Conservation (phyloP, 164 flowering plant species). For the Sedum album region DNA sequence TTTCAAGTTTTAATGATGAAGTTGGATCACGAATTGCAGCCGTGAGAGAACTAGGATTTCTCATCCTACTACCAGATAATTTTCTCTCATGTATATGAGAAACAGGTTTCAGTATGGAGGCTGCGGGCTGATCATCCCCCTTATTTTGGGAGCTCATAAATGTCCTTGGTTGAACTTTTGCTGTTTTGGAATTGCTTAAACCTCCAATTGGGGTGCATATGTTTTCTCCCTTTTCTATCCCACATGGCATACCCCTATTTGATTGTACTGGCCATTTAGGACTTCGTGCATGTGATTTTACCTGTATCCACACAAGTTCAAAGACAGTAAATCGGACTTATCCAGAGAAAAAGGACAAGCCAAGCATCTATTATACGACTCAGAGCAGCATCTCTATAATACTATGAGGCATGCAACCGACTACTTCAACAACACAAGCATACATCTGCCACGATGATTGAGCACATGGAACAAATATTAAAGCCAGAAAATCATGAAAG, state of each 20-base stretch:
- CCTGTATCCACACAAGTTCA: slow-evolving; percentile 19
- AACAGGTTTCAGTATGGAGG: slow-evolving; percentile 17
- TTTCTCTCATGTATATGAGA: slow-evolving; percentile 17
- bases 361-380: too few species aligned
- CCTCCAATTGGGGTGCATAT: slow-evolving; percentile 19
- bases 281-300: slow-evolving; percentile 19
- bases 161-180: slow-evolving; percentile 26
- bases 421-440: background rate
- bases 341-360: background rate
- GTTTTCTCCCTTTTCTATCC: slow-evolving; percentile 15
- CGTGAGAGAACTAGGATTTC: slow-evolving; percentile 13
- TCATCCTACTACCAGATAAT: slow-evolving; percentile 18
- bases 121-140: slow-evolving; percentile 15
- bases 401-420: background rate
- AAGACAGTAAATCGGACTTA: background rate
- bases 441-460: background rate
- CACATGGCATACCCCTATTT: slow-evolving; percentile 16
- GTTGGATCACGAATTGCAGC: slow-evolving; percentile 10
- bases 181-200: slow-evolving; percentile 21
- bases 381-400: background rate
- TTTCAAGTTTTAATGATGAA: slow-evolving; percentile 15
- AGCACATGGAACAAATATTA: too few species aligned
- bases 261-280: slow-evolving; percentile 23
- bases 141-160: slow-evolving; percentile 9
- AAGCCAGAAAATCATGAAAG: background rate